Conservation (phyloP, 2,329 filamentous ascomycete species). For the Colletotrichum cordylinicola region DNA sequence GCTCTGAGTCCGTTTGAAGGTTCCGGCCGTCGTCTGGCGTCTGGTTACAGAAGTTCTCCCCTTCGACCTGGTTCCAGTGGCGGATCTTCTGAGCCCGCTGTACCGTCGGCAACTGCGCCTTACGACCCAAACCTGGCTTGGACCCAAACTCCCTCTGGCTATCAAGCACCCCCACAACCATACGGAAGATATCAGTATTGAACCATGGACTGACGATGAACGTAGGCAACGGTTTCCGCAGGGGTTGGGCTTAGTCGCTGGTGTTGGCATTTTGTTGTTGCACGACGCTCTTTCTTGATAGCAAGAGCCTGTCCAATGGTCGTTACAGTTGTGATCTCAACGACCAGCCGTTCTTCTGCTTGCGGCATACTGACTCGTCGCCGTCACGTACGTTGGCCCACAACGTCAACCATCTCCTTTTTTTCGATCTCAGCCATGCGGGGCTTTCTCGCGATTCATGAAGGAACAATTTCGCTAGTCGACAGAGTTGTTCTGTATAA, state of each 20-base stretch:
- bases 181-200: slow-evolving; percentile 42
- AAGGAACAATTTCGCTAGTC: background rate
- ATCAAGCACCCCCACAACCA: slow-evolving; percentile 37
- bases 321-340: background rate
- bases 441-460: background rate
- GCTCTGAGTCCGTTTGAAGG: slow-evolving; percentile 54
- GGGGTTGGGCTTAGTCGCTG: background rate
- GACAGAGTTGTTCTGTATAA: slow-evolving; percentile 9
- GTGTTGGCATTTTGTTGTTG: background rate
- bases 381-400: background rate
- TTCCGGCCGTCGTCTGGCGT: slow-evolving; percentile 39
- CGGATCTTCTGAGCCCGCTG: slow-evolving; percentile 44
- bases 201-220: slow-evolving; percentile 9
- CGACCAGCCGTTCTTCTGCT: background rate
- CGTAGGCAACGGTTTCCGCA: slow-evolving; percentile 13
- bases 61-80: slow-evolving; percentile 54
- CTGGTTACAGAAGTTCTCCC: slow-evolving; percentile 57
- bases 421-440: background rate
- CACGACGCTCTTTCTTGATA: background rate
- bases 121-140: slow-evolving; percentile 29
- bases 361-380: background rate
- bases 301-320: background rate
- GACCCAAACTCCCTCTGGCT: slow-evolving; percentile 32
- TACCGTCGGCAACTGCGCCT: slow-evolving; percentile 24
- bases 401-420: background rate